These are phyloP conservation scores for Thelonectria rubi DNA, from an alignment of 2,329 filamentous ascomycete genomes.

Conservation along the genomic window DNA sequence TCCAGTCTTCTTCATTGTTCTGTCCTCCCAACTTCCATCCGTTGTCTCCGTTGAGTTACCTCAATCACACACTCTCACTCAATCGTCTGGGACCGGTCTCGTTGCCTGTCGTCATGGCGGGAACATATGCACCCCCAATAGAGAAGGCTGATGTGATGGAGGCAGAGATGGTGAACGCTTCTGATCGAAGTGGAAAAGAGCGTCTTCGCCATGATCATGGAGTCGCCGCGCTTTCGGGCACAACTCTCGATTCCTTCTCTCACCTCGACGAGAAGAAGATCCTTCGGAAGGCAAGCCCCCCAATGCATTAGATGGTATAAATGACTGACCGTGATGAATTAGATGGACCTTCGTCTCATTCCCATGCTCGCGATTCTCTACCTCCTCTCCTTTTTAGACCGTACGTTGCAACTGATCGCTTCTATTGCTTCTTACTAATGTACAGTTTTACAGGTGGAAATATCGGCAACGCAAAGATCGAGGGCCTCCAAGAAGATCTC, in stretches of 20 bases:
- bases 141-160: conserved; percentile 37
- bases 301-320: too few species aligned
- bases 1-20: background rate
- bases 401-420: conserved; percentile 42
- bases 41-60: background rate
- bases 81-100: background rate
- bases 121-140: conserved; percentile 25
- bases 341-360: conserved; percentile 63
- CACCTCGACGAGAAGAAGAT: conserved; percentile 62
- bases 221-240: conserved; percentile 26
- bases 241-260: conserved; percentile 39
- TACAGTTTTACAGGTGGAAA: conserved; percentile 50
- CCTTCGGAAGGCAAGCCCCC: conserved; percentile 58
- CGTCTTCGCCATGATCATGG: conserved; percentile 28
- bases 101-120: conserved; percentile 20
- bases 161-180: conserved; percentile 32
- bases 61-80: background rate
- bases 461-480: conserved; percentile 73
- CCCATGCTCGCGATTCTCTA: conserved; percentile 75
- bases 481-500: conserved; percentile 61
- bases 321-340: conserved; percentile 15
- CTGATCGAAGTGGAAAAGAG: conserved; percentile 12
- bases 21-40: background rate
- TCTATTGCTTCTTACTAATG: background rate
- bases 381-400: conserved; percentile 74